Base-by-base conservation (phyloP, 179 eudicot genomes). In the Vitellaria paradoxa region DNA sequence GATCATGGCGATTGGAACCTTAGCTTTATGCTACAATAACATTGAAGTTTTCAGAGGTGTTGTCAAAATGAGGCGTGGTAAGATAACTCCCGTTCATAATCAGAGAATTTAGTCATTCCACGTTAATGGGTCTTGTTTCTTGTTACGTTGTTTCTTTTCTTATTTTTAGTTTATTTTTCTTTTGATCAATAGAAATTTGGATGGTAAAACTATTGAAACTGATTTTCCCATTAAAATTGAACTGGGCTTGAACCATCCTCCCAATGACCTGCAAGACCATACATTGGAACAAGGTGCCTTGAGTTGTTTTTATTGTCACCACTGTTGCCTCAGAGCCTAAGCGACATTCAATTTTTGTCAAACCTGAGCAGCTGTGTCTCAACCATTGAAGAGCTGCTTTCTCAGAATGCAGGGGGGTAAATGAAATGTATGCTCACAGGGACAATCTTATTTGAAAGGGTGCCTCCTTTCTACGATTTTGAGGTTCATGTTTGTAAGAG, bases 1-100 rank as follows among this genome's bases (percentile, higher is more conserved):
- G 99, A 86, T 93, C 77, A 93, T 93, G 97, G 91, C 97, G 50
- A 95, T 95, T 77, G 97, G 99, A 82, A 95, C 97, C 21, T 81
- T 93, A 73, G 90, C 99, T 81, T 77, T 90, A 78, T 95, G 97
- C 88, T 93, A 90, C 88, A 85, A 91, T 90, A 93, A 95, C 79
- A 68, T 95, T 85, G 82, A 93, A 88, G 94, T 94, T 79, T 95
- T 91, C 84, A 86, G 92, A 83, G 95, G 92, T 69, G 97, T 91
- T 47, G 99, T 93, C 66, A 95, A 91, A 82, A 86, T 95, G 96
- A 88, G 97, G 82, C 94, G 97, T 30, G 98, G 98, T 93, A 83
- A 86, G 91, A 62, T 70, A 45, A 21, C 74, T 59, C 6, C 17
- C 37, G 23, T 10, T 26, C 24, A 15, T 18, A 23, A 9, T 20